Percentiles rank a stretch among this genome's conserved stretches.
These are phyloP conservation scores for Spathaspora passalidarum DNA, from an alignment of 805 yeast genomes.

Conservation along the genomic window DNA sequence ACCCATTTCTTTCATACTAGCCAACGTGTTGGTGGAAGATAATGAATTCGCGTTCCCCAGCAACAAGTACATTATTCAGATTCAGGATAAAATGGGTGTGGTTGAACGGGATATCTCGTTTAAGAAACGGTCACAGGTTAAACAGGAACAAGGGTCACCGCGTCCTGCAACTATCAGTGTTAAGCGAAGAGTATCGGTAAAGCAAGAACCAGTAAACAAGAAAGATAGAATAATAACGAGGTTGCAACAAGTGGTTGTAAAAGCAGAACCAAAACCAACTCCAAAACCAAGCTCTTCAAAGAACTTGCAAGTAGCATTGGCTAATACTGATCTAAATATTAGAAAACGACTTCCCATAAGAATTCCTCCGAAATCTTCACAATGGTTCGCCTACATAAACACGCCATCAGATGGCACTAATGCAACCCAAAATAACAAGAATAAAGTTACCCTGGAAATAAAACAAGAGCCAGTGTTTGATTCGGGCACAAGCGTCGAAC, in stretches of 20 bases:
- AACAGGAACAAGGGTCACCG: neutral
- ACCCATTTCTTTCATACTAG: slow-evolving; percentile 6
- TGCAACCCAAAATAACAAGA: neutral
- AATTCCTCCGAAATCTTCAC: slow-evolving; percentile 8
- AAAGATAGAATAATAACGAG: neutral
- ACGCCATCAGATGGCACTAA: neutral
- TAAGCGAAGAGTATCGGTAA: neutral
- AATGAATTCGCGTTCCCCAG: slow-evolving; percentile 24
- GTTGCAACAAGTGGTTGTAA: neutral
- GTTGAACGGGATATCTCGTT: slow-evolving; percentile 37
- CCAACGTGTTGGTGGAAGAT: slow-evolving; percentile 11
- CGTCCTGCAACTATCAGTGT: neutral
- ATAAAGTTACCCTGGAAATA: neutral
- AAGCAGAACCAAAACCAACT: neutral
- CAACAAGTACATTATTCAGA: slow-evolving; percentile 25
- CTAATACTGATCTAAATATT: neutral
- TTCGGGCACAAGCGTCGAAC: slow-evolving; percentile 6
- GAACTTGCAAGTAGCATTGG: neutral
- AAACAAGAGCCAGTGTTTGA: neutral
- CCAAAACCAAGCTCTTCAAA: neutral
- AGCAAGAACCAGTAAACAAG: neutral
- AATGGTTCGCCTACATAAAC: slow-evolving; percentile 7
- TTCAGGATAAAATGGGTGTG: slow-evolving; percentile 26
- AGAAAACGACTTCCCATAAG: slow-evolving; percentile 1
- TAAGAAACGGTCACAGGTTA: slow-evolving; percentile 3